Conservation (phyloP, 1,139 yeast genomes). For the Geotrichum europaeum region DNA sequence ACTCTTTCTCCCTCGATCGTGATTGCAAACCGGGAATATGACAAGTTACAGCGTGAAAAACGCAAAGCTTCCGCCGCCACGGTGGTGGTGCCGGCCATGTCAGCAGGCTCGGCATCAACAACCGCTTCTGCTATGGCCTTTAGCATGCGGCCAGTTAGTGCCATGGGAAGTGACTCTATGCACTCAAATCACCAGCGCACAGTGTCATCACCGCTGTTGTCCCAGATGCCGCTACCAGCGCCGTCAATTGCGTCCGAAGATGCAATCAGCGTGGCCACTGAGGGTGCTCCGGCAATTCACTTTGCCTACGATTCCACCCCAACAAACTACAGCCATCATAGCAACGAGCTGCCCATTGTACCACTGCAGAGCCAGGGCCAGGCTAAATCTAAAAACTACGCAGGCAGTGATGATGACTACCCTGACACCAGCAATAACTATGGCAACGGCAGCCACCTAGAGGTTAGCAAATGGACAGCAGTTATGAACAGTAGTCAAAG, state of each 20-base stretch:
- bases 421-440: neutral
- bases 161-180: neutral
- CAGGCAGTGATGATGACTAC: neutral
- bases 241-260: neutral
- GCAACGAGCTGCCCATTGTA: neutral
- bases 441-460: neutral
- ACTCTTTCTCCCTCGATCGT: conserved; percentile 5
- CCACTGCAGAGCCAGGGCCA: neutral
- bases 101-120: neutral
- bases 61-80: neutral
- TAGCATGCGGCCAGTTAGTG: neutral
- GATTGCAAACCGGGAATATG: neutral
- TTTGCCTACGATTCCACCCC: neutral
- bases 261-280: neutral
- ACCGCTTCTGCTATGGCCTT: neutral
- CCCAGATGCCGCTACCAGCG: conserved; percentile 15
- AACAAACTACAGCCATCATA: neutral
- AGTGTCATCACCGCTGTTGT: conserved; percentile 14
- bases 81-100: neutral
- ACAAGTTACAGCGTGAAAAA: neutral
- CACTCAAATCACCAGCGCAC: conserved; percentile 11
- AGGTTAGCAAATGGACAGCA: neutral
- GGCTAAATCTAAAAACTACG: neutral
- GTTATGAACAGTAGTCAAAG: neutral
- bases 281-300: neutral